Evolutionary conservation across 176 grass and related monocot species (phyloP), one percentile per base, ranked within the genome.

Genomic region (Carex pumila): DNA sequence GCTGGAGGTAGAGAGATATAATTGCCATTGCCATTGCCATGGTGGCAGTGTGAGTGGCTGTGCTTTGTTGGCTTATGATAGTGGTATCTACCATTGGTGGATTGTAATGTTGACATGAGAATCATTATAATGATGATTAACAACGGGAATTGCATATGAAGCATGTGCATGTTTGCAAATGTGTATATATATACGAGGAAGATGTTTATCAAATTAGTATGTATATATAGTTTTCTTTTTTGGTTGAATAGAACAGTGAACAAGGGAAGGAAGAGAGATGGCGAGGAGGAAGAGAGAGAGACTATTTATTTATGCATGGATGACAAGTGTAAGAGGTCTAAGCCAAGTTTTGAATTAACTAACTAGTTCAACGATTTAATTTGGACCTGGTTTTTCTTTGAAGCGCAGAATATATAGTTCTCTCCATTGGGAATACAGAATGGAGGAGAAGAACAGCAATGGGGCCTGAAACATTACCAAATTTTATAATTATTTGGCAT

Each of bases 1-100:
- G 61, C 73, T 3, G 89, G 94, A 2, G 94, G 89, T 15, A 85
- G 50, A 25, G 91, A 90, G 62, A 94, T 90, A 71, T 94, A 77
- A 37, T 80, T 60, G 3, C 55, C 18, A 25, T 80, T 60, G 3
- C 55, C 18, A 25, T 49, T 17, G 39, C 29, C 39, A 3, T 12
- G 13, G 50, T 21, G 50, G 86, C 61, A 5, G 32, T 79, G 81
- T 41, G 63, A 59, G 32, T 71, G 85, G 56, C 37, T 39, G 37
- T 79, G 66, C 50, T 64, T 86, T 49, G 60, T 67, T 62, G 84
- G 89, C 75, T 89, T 91, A 79, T 88, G 88, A 79, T 87, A 86
- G 61, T 85, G 88, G 30, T 59, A 21, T 67, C 90, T 91, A 14
- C 61, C 84, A 36, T 82, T 76, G 0, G 86, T 82, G 9, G 14